Conservation (phyloP, 2,329 filamentous ascomycete species). For the Claviceps spartinae region DNA sequence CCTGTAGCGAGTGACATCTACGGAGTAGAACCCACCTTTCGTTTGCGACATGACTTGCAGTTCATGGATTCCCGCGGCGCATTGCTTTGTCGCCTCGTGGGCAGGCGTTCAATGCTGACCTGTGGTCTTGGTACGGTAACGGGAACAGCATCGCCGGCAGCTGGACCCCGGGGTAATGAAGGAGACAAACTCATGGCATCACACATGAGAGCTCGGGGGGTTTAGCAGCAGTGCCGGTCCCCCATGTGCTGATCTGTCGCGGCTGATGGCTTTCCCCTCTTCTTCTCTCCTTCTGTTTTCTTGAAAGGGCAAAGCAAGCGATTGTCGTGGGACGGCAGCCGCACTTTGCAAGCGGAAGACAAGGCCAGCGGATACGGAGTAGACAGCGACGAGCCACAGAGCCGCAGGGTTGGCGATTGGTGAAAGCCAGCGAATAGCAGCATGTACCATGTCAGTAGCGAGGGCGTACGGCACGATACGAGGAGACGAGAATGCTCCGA, state of each 20-base stretch:
- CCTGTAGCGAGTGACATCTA: not conserved
- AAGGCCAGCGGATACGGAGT: too few species aligned
- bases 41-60: conserved; percentile 85
- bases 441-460: too few species aligned
- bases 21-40: conserved; percentile 61
- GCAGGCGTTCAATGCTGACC: conserved; percentile 69
- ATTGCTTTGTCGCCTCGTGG: conserved; percentile 54
- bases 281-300: not conserved
- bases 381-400: too few species aligned
- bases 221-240: not conserved
- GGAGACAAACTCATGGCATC: conserved; percentile 18
- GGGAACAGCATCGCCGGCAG: conserved; percentile 18
- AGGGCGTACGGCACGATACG: too few species aligned
- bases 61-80: conserved; percentile 88
- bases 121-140: conserved; percentile 57
- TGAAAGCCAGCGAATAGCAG: too few species aligned
- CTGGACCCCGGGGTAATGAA: not conserved
- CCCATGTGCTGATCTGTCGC: not conserved
- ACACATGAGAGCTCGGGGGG: not conserved
- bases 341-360: too few species aligned
- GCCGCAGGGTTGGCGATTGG: too few species aligned
- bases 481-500: too few species aligned
- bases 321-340: not conserved
- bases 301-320: not conserved
- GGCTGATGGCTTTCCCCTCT: not conserved